Percentiles rank a stretch among this genome's conserved stretches.
Conservation (phyloP, 2,329 filamentous ascomycete genomes). For the Aspergillus spinulosporus region DNA sequence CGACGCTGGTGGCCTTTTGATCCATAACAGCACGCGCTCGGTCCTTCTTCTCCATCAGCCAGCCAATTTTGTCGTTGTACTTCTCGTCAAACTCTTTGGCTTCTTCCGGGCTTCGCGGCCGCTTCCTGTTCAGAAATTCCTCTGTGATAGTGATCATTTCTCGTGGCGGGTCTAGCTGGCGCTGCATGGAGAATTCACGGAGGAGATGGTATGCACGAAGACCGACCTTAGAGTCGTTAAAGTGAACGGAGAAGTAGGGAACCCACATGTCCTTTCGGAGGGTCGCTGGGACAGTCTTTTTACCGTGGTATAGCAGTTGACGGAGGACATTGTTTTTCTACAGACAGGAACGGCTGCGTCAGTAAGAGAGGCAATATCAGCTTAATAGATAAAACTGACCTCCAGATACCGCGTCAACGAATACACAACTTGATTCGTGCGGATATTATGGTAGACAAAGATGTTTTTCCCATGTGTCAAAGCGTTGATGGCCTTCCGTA, state of each 20-base stretch:
- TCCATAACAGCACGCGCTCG: conserved; percentile 60
- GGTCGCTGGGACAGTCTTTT: conserved; percentile 59
- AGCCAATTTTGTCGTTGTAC: conserved; percentile 43
- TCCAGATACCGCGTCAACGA: conserved; percentile 59
- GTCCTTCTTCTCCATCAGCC: conserved; percentile 50
- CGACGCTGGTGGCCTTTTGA: conserved; percentile 63
- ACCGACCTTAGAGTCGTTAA: conserved; percentile 53
- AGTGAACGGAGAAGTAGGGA: conserved; percentile 60
- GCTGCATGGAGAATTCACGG: conserved; percentile 60
- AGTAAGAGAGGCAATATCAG: not conserved
- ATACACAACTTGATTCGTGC: conserved; percentile 65
- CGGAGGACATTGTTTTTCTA: conserved; percentile 55
- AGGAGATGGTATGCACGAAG: conserved; percentile 59
- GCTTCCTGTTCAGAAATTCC: conserved; percentile 41
- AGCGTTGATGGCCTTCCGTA: conserved; percentile 49
- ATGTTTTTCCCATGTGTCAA: conserved; percentile 59
- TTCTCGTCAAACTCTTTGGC: conserved; percentile 45
- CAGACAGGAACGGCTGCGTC: conserved; percentile 6
- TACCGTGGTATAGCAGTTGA: conserved; percentile 64
- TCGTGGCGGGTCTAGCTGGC: conserved; percentile 54
- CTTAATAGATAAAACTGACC: too few species aligned
- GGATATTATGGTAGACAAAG: conserved; percentile 62
- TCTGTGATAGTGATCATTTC: conserved; percentile 49
- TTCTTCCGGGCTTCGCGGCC: conserved; percentile 39
- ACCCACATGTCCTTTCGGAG: conserved; percentile 65